Evolutionary conservation across 169 alveolate species (phyloP).

Genomic region (Perkinsus chesapeaki): DNA sequence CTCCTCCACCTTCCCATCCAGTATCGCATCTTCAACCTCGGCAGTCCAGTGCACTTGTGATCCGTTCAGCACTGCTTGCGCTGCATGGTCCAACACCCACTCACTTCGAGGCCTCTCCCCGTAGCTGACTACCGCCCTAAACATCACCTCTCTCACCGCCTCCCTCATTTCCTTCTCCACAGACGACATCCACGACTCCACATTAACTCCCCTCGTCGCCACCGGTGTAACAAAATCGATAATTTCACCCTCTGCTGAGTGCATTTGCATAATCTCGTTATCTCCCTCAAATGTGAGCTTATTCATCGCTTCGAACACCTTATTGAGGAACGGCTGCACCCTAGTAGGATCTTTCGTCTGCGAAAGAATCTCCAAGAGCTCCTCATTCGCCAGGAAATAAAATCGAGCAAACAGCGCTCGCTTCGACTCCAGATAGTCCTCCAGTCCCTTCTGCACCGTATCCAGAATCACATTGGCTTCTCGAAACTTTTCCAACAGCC

Average conservation of each 20-base stretch:
- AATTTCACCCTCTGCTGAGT: conserved; percentile 75
- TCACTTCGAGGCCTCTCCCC: conserved; percentile 61
- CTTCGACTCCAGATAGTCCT: conserved; percentile 84
- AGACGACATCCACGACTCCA: conserved; percentile 32
- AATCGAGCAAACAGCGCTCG: conserved; percentile 93
- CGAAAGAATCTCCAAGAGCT: conserved; percentile 87
- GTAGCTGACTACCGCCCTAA: conserved; percentile 34
- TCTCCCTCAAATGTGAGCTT: conserved; percentile 51
- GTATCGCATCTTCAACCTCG: conserved; percentile 78
- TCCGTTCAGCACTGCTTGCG: conserved; percentile 82
- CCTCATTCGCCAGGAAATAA: conserved; percentile 90
- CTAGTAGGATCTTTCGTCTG: conserved; percentile 87
- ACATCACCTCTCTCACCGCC: conserved; percentile 24
- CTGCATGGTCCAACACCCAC: conserved; percentile 85
- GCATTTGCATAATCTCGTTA: conserved; percentile 70
- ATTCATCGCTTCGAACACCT: conserved; percentile 85
- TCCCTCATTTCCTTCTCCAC: conserved; percentile 25
- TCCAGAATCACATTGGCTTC: conserved; percentile 79
- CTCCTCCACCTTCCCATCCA: conserved; percentile 48
- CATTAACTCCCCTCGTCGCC: conserved; percentile 16
- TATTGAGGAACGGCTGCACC: conserved; percentile 88
- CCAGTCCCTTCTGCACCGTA: conserved; percentile 81
- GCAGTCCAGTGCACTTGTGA: conserved; percentile 83
- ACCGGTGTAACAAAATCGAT: neutral
- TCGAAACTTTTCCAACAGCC: conserved; percentile 73